These are phyloP conservation scores for Tulasnella sp. DNA, from an alignment of 768 basidiomycete species.

Conservation along the genomic window DNA sequence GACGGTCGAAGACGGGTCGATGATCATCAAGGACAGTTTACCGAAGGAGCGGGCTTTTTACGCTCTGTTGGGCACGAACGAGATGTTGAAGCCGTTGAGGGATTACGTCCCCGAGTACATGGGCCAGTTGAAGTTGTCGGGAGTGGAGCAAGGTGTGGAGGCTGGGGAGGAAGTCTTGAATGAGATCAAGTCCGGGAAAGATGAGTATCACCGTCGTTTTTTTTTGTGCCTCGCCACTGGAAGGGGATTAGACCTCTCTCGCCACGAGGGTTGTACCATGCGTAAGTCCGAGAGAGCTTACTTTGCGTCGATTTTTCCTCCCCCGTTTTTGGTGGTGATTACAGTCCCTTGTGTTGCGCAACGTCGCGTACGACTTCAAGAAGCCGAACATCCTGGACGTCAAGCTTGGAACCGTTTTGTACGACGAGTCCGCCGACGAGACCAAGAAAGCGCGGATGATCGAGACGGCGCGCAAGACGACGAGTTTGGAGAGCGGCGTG, in stretches of 20 bases:
- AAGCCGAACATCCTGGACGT: conserved; percentile 84
- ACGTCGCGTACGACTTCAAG: conserved; percentile 57
- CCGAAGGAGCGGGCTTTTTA: conserved; percentile 63
- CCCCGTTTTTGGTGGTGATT: not conserved
- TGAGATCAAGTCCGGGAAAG: conserved; percentile 31
- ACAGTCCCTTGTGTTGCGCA: conserved; percentile 78
- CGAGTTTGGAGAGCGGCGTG: conserved; percentile 63
- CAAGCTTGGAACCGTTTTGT: conserved; percentile 87
- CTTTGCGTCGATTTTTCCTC: not conserved
- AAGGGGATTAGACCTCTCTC: not conserved
- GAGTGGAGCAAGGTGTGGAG: conserved; percentile 19
- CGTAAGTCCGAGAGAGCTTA: not conserved
- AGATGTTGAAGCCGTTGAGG: conserved; percentile 18
- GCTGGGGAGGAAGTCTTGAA: conserved; percentile 3
- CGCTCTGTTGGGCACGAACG: conserved; percentile 35
- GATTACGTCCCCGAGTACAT: conserved; percentile 64
- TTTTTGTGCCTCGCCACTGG: not conserved
- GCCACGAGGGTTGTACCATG: not conserved
- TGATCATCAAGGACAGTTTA: conserved; percentile 71
- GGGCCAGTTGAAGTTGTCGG: conserved; percentile 65
- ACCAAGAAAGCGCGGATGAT: conserved; percentile 77
- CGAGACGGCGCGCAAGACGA: conserved; percentile 54
- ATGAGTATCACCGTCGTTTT: conserved; percentile 31
- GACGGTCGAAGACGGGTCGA: conserved; percentile 55
- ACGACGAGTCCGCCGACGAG: conserved; percentile 46